Base-by-base conservation (phyloP, 352 stramenopile species). In the Globisporangium paroecandrum region DNA sequence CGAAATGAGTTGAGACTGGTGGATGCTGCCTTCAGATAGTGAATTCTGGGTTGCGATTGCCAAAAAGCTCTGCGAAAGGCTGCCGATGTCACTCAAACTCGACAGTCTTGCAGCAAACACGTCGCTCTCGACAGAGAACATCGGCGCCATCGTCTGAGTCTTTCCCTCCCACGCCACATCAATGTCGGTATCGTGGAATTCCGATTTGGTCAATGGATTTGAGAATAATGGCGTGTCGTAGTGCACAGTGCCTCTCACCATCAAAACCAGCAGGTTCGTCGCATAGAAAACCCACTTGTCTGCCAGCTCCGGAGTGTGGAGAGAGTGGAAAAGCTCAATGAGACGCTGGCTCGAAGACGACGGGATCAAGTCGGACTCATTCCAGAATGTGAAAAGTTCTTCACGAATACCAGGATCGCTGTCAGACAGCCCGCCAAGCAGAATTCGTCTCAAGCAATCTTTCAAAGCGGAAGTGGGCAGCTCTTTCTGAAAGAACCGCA, bases 111-210 rank as follows among this genome's bases (percentile, higher is more conserved):
- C 57, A 43, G 64, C 77, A n/a, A 94, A 81, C 22, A 65, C 64
- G 54, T 90, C 78, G 13, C 76, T 72, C 65, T 93, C 85, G 20
- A 93, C 76, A 0, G 83, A 95, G 64, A 95, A 95, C 51, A 95
- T 65, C 13, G 87, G 87, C 0, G 77, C 75, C 79, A 95, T 93
- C 2, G 76, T 89, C 51, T 86, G 81, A 25, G 74, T 79, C 58
- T 88, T 90, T 1, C 74, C 73, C 36, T 89, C 82, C 85, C 85
- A 93, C 18, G 67, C 81, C n/a, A 79, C 72, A 57, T 95, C 85
- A 71, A 95, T 90, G 20, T 60, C 55, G 25, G 78, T 66, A 24
- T 89, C 77, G 34, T 74, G 64, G 64, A 86, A 95, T 27, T 83
- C 72, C 10, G 69, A 61, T 32, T 76, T 64, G 1, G 74, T 69